Base-by-base conservation (phyloP, 2,329 filamentous ascomycete genomes). In the Aspergillus niger region DNA sequence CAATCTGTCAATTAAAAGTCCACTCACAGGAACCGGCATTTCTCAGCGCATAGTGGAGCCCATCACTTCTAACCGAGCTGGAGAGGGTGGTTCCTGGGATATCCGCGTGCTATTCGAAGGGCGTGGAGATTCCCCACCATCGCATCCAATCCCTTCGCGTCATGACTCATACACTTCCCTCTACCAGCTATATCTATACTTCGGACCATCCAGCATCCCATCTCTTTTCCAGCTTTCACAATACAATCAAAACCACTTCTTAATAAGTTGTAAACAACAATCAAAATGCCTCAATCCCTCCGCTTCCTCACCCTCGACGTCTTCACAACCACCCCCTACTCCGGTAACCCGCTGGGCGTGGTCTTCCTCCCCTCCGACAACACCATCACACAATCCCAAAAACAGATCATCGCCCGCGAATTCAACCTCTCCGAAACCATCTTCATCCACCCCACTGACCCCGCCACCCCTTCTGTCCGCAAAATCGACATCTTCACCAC, bases 391-490 rank as follows among this genome's bases (percentile, higher is more conserved):
- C 82, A 84, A 57, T 72, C 73, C 38, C 77, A 82, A 63, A 84
- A 86, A 68, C 84, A 85, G 68, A 70, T 67, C 48, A 81, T 87
- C 58, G 82, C 84, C 5, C 72, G 75, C 32, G 85, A 86, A 64
- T 86, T 86, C 76, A 86, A 86, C 64, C 75, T 84, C 39, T 85
- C 83, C 0, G 85, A 87, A 64, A 85, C 82, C 0, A 81, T 85
- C 24, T 85, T 87, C 63, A 69, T 86, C 17, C 79, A 85, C 58
- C 67, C 69, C 8, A 57, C 55, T 1, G 55, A 47, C 7, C 60
- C 52, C 10, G 20, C 17, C n/a, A 30, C 60, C 15, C 52, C 60
- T 15, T 66, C 67, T 1, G 22, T 28, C 32, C 69, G 69, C 22
- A 68, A 64, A 24, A 75, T 86, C 54, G 81, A 85, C 67, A 86